These are phyloP conservation scores for Colletotrichum aenigma DNA, from an alignment of 2,329 filamentous ascomycete species.

Conservation along the genomic window DNA sequence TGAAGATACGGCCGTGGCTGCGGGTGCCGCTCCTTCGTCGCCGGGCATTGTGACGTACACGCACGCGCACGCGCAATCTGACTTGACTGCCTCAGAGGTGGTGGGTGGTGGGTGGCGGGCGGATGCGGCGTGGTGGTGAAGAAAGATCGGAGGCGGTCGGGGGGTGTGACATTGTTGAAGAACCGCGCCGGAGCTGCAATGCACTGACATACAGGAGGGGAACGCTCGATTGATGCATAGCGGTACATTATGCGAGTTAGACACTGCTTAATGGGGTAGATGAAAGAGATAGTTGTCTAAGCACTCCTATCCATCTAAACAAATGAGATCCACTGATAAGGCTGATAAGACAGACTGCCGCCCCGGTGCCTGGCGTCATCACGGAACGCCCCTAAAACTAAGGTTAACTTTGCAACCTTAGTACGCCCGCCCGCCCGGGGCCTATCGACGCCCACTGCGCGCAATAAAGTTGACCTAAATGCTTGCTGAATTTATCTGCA, in stretches of 20 bases:
- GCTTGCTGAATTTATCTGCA: background rate
- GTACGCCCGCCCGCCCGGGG: background rate
- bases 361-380: background rate
- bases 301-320: background rate
- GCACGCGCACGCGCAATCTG: background rate
- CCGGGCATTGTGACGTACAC: background rate
- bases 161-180: conserved; percentile 16
- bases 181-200: conserved; percentile 2
- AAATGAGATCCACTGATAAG: background rate
- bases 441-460: background rate
- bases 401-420: conserved; percentile 7
- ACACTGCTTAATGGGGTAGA: background rate
- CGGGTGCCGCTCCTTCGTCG: background rate
- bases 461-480: background rate
- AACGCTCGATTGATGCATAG: background rate
- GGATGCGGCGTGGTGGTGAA: conserved; percentile 5
- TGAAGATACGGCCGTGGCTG: background rate
- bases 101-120: background rate
- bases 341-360: background rate
- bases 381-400: background rate
- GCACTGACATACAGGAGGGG: background rate
- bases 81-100: background rate
- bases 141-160: background rate
- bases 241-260: background rate
- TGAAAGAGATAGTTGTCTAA: background rate